These are phyloP conservation scores for Diaporthe sp. DNA, from an alignment of 2,329 filamentous ascomycete genomes.

Conservation along the genomic window DNA sequence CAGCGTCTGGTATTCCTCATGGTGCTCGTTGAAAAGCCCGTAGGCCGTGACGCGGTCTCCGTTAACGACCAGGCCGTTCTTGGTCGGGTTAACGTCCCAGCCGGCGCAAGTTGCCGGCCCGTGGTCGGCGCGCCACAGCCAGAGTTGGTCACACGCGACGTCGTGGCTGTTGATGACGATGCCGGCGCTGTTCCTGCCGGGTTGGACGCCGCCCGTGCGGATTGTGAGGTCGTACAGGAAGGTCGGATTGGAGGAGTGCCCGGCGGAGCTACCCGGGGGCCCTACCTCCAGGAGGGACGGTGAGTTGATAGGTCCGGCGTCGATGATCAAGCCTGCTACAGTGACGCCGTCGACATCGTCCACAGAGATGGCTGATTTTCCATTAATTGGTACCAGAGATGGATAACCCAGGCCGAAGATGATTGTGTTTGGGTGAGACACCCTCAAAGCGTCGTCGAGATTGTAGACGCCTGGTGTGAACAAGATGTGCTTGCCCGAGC, in stretches of 20 bases:
- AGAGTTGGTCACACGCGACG: constrained; percentile 50
- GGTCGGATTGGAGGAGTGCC: constrained; percentile 48
- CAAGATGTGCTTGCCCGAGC: constrained; percentile 48
- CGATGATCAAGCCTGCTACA: constrained; percentile 50
- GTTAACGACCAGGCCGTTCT: constrained; percentile 50
- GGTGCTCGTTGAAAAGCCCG: constrained; percentile 52
- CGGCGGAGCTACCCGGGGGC: constrained; percentile 42
- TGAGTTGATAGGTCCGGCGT: constrained; percentile 47
- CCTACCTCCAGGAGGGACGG: constrained; percentile 49
- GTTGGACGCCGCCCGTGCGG: constrained; percentile 47
- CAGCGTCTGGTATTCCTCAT: constrained; percentile 51
- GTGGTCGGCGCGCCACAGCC: constrained; percentile 52
- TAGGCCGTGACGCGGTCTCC: constrained; percentile 50
- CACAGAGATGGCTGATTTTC: constrained; percentile 45
- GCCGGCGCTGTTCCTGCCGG: constrained; percentile 47
- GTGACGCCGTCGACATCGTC: constrained; percentile 50
- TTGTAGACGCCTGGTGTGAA: constrained; percentile 51
- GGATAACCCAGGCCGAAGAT: constrained; percentile 50
- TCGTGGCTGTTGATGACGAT: constrained; percentile 50
- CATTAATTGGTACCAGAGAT: constrained; percentile 48
- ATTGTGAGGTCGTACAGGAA: constrained; percentile 51
- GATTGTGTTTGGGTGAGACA: constrained; percentile 47
- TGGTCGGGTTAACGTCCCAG: constrained; percentile 50
- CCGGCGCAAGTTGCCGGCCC: constrained; percentile 45
- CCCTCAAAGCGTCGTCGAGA: constrained; percentile 46